These are phyloP conservation scores for Lepiota venenata DNA, from an alignment of 768 basidiomycete species.

Conservation along the genomic window DNA sequence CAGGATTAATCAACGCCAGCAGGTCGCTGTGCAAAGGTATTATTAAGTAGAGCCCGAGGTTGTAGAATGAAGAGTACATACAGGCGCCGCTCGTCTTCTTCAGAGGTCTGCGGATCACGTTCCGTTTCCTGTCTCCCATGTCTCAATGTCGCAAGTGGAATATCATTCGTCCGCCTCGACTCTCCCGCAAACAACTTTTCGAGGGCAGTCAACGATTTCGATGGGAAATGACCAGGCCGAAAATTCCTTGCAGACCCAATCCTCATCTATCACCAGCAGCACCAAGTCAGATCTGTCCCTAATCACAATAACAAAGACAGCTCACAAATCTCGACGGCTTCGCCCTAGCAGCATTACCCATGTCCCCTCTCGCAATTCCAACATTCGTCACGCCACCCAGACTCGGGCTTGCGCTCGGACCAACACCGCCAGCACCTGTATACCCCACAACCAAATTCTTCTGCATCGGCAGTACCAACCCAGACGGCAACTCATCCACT, in stretches of 20 bases:
- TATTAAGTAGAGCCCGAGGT: not conserved
- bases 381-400: not conserved
- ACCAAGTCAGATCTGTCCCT: not conserved
- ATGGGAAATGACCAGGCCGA: constrained; percentile 47
- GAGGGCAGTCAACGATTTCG: constrained; percentile 55
- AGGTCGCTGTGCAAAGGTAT: constrained; percentile 53
- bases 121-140: constrained; percentile 32
- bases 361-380: not conserved
- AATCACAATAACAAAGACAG: not conserved
- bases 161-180: constrained; percentile 39
- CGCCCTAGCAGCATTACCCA: not conserved
- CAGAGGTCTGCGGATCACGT: constrained; percentile 33
- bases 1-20: constrained; percentile 60
- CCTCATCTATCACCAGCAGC: constrained; percentile 19
- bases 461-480: constrained; percentile 76
- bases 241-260: constrained; percentile 19
- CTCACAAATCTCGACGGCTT: not conserved
- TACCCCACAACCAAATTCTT: constrained; percentile 52
- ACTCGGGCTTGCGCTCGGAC: not conserved
- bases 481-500: constrained; percentile 69
- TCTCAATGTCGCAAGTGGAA: constrained; percentile 58
- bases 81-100: constrained; percentile 74
- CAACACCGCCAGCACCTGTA: not conserved
- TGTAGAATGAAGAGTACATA: constrained; percentile 29
- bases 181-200: constrained; percentile 67